Evolutionary conservation across 2,329 filamentous ascomycete genomes (phyloP).

Genomic region (Hypoxylon sp.): DNA sequence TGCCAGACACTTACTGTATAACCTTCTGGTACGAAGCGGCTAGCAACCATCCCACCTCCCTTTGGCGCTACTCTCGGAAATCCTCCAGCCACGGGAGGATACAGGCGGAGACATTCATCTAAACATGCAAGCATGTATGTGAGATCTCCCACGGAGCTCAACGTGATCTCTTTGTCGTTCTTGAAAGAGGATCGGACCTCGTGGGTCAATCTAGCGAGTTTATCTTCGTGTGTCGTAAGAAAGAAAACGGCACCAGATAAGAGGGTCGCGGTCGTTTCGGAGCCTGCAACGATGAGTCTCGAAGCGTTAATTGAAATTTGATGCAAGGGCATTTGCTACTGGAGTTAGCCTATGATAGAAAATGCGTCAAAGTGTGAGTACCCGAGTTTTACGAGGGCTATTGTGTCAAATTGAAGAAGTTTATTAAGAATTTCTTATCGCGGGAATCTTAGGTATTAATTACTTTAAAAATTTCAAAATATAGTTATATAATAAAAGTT

Average conservation of each 20-base stretch:
- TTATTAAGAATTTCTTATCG: no score
- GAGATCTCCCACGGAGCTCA: conserved; percentile 45
- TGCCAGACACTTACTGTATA: conserved; percentile 13
- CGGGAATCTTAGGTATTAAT: no score
- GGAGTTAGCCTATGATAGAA: neutral
- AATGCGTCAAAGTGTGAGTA: conserved; percentile 35
- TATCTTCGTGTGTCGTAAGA: conserved; percentile 57
- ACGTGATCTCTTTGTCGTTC: conserved; percentile 54
- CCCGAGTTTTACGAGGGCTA: no score
- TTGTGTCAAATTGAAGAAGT: no score
- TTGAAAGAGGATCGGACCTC: conserved; percentile 62
- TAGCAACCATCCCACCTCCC: neutral
- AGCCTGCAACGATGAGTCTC: conserved; percentile 60
- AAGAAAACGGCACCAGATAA: conserved; percentile 58
- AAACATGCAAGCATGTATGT: conserved; percentile 56
- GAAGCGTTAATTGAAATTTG: conserved; percentile 43
- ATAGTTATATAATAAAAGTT: no score
- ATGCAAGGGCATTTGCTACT: neutral
- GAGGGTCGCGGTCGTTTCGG: conserved; percentile 64
- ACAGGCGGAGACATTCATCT: conserved; percentile 56
- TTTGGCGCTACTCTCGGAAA: neutral
- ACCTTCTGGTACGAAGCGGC: neutral
- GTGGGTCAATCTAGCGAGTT: conserved; percentile 56
- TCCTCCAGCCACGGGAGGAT: conserved; percentile 50
- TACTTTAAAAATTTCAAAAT: no score